Percentiles rank a stretch among this genome's conserved stretches.
phyloP scores from a whole-genome alignment of 495 filamentous ascomycete species.

The Lentithecium fluviatile region DNA sequence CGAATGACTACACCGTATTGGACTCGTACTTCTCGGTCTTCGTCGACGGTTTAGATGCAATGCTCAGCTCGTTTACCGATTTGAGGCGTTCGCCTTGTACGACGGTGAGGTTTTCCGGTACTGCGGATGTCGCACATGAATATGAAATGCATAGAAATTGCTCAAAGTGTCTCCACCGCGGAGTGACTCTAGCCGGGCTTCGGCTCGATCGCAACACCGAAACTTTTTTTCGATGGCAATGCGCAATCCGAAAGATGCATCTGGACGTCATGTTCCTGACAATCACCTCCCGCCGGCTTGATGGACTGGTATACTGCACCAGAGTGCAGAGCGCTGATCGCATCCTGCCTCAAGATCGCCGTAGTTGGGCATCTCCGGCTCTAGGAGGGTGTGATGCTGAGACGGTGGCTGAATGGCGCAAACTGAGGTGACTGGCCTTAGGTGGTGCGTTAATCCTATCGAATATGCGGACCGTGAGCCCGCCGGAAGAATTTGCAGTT shows the following conservation, averaged over 20 bases:
- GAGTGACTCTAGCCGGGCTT: slow-evolving; percentile 10
- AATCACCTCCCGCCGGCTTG: slow-evolving; percentile 1
- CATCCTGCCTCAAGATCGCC: not conserved
- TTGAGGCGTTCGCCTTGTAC: not conserved
- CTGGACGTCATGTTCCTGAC: slow-evolving; percentile 13
- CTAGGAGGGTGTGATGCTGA: not conserved
- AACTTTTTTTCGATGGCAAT: not conserved
- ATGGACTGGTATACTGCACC: not conserved
- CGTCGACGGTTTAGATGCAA: slow-evolving; percentile 15
- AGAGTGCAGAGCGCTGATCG: slow-evolving; percentile 2
- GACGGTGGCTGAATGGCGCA: slow-evolving; percentile 3
- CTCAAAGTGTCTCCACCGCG: slow-evolving; percentile 9
- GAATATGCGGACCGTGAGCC: slow-evolving; percentile 30
- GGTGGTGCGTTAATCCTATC: not conserved
- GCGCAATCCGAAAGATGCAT: not conserved
- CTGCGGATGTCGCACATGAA: slow-evolving; percentile 26
- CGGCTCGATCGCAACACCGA: not conserved
- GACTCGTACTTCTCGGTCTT: slow-evolving; percentile 20
- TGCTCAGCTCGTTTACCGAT: slow-evolving; percentile 20
- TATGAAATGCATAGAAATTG: slow-evolving; percentile 26
- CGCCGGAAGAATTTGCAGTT: slow-evolving; percentile 27
- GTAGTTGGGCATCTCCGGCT: slow-evolving; percentile 5
- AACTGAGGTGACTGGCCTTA: not conserved
- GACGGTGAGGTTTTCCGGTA: slow-evolving; percentile 6
- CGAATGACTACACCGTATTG: slow-evolving; percentile 27